phyloP scores from a whole-genome alignment of 352 stramenopile species.

The Phytophthora quininea region DNA sequence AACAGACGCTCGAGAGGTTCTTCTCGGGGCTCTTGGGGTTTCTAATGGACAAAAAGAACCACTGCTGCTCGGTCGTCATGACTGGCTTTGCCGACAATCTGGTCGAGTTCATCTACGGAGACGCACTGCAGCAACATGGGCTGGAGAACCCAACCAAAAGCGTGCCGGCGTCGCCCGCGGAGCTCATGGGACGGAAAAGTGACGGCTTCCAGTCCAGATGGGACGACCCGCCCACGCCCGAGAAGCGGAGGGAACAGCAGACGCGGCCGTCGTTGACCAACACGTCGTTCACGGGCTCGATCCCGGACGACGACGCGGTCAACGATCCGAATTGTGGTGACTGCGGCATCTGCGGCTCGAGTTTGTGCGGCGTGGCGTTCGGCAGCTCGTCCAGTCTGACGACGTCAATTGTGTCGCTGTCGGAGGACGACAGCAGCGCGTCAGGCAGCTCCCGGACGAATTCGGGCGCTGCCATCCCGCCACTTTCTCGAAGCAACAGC shows the following conservation, averaged over 20 bases:
- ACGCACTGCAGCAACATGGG: slow-evolving; percentile 54
- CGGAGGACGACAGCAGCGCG: slow-evolving; percentile 37
- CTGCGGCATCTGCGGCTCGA: slow-evolving; percentile 52
- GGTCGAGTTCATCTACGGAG: slow-evolving; percentile 71
- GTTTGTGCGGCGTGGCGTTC: slow-evolving; percentile 52
- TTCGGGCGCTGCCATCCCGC: slow-evolving; percentile 1
- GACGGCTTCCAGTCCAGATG: slow-evolving; percentile 18
- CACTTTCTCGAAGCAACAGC: slow-evolving; percentile 21
- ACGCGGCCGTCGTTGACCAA: slow-evolving; percentile 17
- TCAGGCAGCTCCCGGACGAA: slow-evolving; percentile 11
- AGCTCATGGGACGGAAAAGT: slow-evolving; percentile 3
- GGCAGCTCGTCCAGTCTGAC: slow-evolving; percentile 28
- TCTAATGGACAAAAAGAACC: slow-evolving; percentile 65
- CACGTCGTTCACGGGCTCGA: slow-evolving; percentile 19
- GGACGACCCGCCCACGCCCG: slow-evolving; percentile 10
- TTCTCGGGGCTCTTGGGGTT: slow-evolving; percentile 65
- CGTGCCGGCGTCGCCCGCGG: not conserved
- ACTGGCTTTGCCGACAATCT: slow-evolving; percentile 46
- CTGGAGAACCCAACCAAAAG: slow-evolving; percentile 35
- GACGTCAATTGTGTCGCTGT: slow-evolving; percentile 22
- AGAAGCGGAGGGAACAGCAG: slow-evolving; percentile 14
- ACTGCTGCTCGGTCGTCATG: slow-evolving; percentile 53
- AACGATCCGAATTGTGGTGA: slow-evolving; percentile 24
- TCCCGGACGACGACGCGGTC: slow-evolving; percentile 37
- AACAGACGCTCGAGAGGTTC: slow-evolving; percentile 61